Base-by-base conservation (phyloP, 768 basidiomycete genomes). In the Lentinula boryana region DNA sequence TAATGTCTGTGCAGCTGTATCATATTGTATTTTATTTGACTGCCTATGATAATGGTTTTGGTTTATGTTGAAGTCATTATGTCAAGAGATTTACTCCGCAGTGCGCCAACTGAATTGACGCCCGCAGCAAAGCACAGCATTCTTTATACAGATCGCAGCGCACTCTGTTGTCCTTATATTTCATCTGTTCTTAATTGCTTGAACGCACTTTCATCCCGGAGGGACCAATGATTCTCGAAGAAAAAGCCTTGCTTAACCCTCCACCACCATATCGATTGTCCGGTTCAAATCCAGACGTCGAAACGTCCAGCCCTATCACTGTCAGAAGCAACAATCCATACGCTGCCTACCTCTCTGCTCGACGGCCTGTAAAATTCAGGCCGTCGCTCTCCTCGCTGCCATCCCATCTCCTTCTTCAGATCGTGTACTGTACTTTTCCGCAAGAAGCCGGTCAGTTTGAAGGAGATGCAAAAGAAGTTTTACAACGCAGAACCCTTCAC, bases 381-480 rank as follows among this genome's bases (percentile, higher is more conserved):
- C 58, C 48, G 5, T 23, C 68, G 1, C 63, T 78, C 21, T 62
- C 68, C 6, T 72, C 73, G 0, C 66, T 90, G 0, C 86, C 89
- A 0, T 65, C 86, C 0, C 83, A 91, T 63, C 69, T 93, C 23
- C 77, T 92, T 4, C 80, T 93, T 52, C 80, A 86, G 54, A 80
- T 91, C 55, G 81, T 93, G 4, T 83, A 88, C 68, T 71, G 76
- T 64, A 81, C 83, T 2, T 89, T 92, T 67, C 84, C 87, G 1
- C 76, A 75, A 56, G 68, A 70, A 1, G 62, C 67, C 40, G 68
- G 66, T 10, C 61, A 72, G n/a, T 74, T 78, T 65, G 68, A 78
- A 53, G 75, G 76, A 16, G 67, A 72, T 43, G 69, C 72, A 32
- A 75, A 71, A 49, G 63, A 78, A 2, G 81, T 84, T 66, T 74